Conservation (phyloP, 179 eudicot species). For the Gypsophila paniculata region DNA sequence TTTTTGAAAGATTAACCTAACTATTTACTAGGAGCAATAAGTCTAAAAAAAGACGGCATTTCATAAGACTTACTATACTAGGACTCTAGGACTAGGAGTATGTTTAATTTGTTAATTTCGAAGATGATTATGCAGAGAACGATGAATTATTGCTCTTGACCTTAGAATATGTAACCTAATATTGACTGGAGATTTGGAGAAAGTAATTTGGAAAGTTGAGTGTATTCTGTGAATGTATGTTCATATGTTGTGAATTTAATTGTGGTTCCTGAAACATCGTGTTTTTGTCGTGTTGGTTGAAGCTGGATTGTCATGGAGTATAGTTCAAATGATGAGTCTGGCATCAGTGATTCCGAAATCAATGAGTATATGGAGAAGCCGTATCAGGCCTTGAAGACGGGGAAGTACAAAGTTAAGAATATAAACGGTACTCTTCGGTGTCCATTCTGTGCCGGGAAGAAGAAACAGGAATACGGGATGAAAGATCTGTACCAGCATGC, state of each 20-base stretch:
- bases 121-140: not conserved
- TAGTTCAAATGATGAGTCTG: slow-evolving; percentile 38
- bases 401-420: slow-evolving; percentile 29
- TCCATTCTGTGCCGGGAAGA: slow-evolving; percentile 41
- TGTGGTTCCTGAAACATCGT: not conserved
- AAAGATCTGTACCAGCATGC: slow-evolving; percentile 43
- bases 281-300: not conserved
- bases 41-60: too few species aligned
- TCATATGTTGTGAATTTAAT: too few species aligned
- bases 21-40: not conserved
- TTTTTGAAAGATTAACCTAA: not conserved
- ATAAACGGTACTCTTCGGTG: slow-evolving; percentile 30
- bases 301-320: slow-evolving; percentile 25
- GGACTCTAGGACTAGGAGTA: too few species aligned
- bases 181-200: not conserved
- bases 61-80: too few species aligned
- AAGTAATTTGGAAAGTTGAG: not conserved
- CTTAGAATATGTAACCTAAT: not conserved
- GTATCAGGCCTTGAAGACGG: slow-evolving; percentile 31
- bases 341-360: slow-evolving; percentile 41
- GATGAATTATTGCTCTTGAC: not conserved
- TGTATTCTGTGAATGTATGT: too few species aligned
- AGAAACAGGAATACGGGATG: slow-evolving; percentile 35
- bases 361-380: slow-evolving; percentile 35
- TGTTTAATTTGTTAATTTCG: not conserved